Conservation (phyloP, 1,139 yeast genomes). For the Magnusiomyces paraingens region DNA sequence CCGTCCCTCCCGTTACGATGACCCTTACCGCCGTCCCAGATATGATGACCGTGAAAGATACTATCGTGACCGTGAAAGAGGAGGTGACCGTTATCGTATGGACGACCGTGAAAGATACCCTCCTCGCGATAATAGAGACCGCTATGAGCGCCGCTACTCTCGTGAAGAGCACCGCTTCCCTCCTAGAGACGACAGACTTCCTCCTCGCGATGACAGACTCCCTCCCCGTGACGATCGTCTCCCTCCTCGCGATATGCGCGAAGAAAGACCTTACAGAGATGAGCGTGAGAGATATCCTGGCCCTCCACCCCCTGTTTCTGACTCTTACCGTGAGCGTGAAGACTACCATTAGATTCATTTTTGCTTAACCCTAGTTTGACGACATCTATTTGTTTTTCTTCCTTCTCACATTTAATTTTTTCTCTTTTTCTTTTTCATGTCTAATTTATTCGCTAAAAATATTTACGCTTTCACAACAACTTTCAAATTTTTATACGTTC, state of each 20-base stretch:
- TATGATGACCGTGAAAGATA: conserved; percentile 27
- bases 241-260: conserved; percentile 20
- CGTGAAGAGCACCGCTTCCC: conserved; percentile 14
- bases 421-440: no score
- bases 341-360: conserved; percentile 16
- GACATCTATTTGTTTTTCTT: no score
- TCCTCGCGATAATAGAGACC: conserved; percentile 18
- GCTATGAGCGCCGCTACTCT: conserved; percentile 19
- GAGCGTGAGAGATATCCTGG: conserved; percentile 19
- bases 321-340: conserved; percentile 22
- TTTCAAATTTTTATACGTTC: no score
- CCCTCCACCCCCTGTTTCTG: conserved; percentile 16
- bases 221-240: conserved; percentile 19
- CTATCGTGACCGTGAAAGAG: conserved; percentile 26
- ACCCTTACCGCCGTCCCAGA: conserved; percentile 26
- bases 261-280: conserved; percentile 19
- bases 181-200: conserved; percentile 15
- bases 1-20: conserved; percentile 23
- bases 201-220: conserved; percentile 19
- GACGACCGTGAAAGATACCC: conserved; percentile 20
- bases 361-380: no score
- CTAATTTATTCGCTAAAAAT: background rate
- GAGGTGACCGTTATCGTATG: conserved; percentile 21
- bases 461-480: no score
- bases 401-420: no score